Base-by-base conservation (phyloP, 257 asterid genomes). In the Nicotiana paniculata region DNA sequence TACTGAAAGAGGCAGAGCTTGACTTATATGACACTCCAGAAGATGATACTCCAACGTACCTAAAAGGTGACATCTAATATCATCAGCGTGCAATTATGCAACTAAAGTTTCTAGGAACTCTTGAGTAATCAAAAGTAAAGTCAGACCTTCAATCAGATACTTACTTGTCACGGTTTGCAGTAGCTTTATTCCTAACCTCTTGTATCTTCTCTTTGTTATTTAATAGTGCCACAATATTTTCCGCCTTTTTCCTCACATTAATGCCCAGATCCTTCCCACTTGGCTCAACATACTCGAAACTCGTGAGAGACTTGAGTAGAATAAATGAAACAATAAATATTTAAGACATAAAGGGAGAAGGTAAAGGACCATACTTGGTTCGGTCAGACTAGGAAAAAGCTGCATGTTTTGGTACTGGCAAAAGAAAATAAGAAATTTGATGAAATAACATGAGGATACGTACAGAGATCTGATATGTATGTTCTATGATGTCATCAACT, bases 401-500 rank as follows among this genome's bases (percentile, higher is more conserved):
- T 53, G 69, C 80, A 64, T 28, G 57, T 48, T 55, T 79, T 21
- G 39, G 85, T 63, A 76, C 62, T 65, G 82, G 58, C 53, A 65
- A 68, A 80, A 61, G 9, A 59, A 62, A 26, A 74, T 5, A 53
- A 55, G 62, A 39, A 67, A 30, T 59, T 28, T 64, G 77, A 67
- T 61, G 80, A 81, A 85, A 55, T 46, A 58, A 46, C 80, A 69
- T 66, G 85, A 86, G 83, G 77, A 85, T 59, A 87, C 95, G 7
- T 91, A 95, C 99, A 54, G 99, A 91, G 87, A 95, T 95, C 90
- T 92, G 93, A 88, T 90, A 95, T 3, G 99, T 91, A 83, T 95
- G 99, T 67, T 92, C 99, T 81, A 95, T 83, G 82, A 95, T 95
- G 87, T 95, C 99, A 87, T 93, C 98, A 85, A 95, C 97, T 84